phyloP scores from a whole-genome alignment of 164 flowering plant species.

The Macadamia tetraphylla region DNA sequence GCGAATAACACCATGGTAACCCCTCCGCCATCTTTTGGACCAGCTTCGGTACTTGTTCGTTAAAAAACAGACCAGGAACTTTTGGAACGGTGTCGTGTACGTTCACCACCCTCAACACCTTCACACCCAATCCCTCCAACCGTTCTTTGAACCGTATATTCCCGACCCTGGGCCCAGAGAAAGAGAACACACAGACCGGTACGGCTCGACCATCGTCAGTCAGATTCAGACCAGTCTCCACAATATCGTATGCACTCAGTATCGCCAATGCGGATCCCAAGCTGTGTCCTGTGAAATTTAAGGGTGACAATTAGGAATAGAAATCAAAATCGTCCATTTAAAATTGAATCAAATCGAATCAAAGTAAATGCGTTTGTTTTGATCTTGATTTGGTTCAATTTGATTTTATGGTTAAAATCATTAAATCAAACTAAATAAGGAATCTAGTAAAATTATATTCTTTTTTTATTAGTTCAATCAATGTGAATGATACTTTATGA shows the following conservation, averaged over 20 bases:
- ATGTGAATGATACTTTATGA: too few relatives aligned
- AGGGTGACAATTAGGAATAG: too few relatives aligned
- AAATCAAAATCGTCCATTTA: too few relatives aligned
- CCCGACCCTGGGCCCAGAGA: constrained; percentile 77
- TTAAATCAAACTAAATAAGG: too few relatives aligned
- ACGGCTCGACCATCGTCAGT: constrained; percentile 19
- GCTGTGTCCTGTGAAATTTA: constrained; percentile 62
- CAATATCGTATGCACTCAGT: constrained; percentile 69
- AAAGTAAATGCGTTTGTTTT: too few relatives aligned
- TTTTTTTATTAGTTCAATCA: too few relatives aligned
- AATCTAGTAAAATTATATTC: too few relatives aligned
- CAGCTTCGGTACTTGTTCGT: constrained; percentile 34
- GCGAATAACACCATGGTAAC: constrained; percentile 68
- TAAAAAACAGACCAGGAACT: constrained; percentile 56
- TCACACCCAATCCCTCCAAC: constrained; percentile 50
- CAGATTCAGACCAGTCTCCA: constrained; percentile 51
- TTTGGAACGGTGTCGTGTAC: constrained; percentile 66
- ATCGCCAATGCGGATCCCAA: constrained; percentile 68
- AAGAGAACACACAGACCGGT: constrained; percentile 54
- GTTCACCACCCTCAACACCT: constrained; percentile 71
- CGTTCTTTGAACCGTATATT: constrained; percentile 57
- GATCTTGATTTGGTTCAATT: too few relatives aligned
- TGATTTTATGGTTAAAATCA: too few relatives aligned
- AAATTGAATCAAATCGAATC: too few relatives aligned
- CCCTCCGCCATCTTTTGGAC: constrained; percentile 30